Evolutionary conservation across 169 alveolate genomes (phyloP), one percentile per base, ranked within the genome.

Genomic region (Plasmodium gonderi): DNA sequence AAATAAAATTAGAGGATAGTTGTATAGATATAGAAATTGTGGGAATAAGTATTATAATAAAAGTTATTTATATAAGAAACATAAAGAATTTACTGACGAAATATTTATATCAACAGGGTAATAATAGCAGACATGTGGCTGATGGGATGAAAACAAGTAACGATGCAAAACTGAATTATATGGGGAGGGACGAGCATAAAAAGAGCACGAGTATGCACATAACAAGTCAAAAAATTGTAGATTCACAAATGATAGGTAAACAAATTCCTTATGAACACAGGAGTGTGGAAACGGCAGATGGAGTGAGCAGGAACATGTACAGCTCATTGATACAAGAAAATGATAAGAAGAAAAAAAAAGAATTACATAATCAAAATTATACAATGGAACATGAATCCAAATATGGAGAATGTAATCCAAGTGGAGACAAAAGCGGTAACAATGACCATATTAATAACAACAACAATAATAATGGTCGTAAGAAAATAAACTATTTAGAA

Each of bases 21-120:
- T 87, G 93, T 11, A 87, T 87, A 36, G 85, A 87, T 51, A 87
- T 87, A 26, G 93, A 87, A 75, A 75, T 67, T 36, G 79, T 87
- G 4, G 93, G 93, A 8, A 87, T 87, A 54, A 87, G 79, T 68
- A 87, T 87, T n/a, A 76, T 87, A 36, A 87, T 87, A 75, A 87
- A 87, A 75, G 87, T 54, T 75, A 67, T 87, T 17, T 60, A 87
- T 78, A 49, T 74, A 54, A 87, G 47, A 17, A 87, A 87, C 29
- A 67, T 87, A 17, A 87, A 87, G 79, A 74, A 87, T 6, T 45
- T 87, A 29, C 65, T 87, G 20, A 40, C 47, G 14, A 87, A 42
- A 45, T 87, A 65, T 87, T 23, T 87, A 36, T 38, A 51, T 45
- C 60, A 75, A 54, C 72, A 38, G 20, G 74, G 65, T 80, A 80